A percentile compares a stretch with the other conserved stretches of the same genome.
phyloP scores from a whole-genome alignment of 1,284 basidiomycete species.

The Singerocomus rubriflavus region DNA sequence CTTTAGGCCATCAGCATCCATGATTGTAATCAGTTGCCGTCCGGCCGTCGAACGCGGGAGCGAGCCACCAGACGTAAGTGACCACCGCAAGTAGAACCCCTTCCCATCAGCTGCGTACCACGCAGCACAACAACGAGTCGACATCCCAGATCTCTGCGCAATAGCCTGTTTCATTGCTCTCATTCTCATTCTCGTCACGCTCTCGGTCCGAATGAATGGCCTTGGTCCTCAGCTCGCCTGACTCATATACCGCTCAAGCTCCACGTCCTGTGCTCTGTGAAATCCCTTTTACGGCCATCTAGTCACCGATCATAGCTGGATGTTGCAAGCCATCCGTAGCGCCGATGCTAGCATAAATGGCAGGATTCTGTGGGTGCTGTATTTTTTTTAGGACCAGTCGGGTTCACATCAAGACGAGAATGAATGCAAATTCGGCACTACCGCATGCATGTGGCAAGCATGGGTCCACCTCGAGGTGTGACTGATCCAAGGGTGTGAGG shows the following conservation, averaged over 20 bases:
- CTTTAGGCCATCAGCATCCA: conserved; percentile 23
- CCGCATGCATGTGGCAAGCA: conserved; percentile 33
- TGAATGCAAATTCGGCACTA: conserved; percentile 32
- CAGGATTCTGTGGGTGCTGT: conserved; percentile 24
- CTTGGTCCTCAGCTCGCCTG: conserved; percentile 15
- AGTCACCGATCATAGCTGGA: conserved; percentile 24
- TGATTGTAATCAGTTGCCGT: conserved; percentile 10
- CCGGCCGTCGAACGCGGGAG: conserved; percentile 31
- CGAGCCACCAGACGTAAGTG: conserved; percentile 34
- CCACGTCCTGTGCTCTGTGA: conserved; percentile 32
- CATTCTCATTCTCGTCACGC: conserved; percentile 9
- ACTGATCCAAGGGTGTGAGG: conserved; percentile 32
- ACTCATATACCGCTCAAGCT: conserved; percentile 25
- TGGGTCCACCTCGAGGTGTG: conserved; percentile 36
- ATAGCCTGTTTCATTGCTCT: conserved; percentile 16
- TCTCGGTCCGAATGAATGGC: conserved; percentile 21
- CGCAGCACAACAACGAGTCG: conserved; percentile 26
- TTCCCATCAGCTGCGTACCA: conserved; percentile 20
- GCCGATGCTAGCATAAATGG: conserved; percentile 24
- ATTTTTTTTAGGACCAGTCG: conserved; percentile 18
- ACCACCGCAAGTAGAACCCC: conserved; percentile 26
- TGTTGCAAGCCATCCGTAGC: conserved; percentile 20
- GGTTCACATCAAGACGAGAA: conserved; percentile 29
- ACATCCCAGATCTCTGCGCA: conserved; percentile 23
- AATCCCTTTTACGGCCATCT: conserved; percentile 11